Evolutionary conservation across 148 eudicot genomes (phyloP).

Genomic region (Chenopodium formosanum): DNA sequence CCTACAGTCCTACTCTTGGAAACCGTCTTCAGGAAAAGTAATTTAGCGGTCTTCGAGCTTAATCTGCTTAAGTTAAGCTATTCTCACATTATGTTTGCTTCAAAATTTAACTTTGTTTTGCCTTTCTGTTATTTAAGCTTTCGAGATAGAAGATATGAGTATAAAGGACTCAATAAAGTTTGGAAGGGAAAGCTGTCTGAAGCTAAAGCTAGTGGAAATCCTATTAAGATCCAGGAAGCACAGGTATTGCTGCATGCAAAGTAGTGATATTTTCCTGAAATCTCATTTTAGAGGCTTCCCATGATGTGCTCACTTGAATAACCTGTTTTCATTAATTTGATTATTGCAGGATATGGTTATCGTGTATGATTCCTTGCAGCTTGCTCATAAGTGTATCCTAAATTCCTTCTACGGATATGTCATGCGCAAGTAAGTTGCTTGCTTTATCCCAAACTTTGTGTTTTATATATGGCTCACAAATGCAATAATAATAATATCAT

Average conservation of each 20-base stretch:
- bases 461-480: slow-evolving; percentile 11
- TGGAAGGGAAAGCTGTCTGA: slow-evolving; percentile 96
- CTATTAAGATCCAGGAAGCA: slow-evolving; percentile 96
- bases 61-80: background rate
- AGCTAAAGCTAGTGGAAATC: slow-evolving; percentile 91
- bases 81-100: slow-evolving; percentile 9
- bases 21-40: background rate
- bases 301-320: background rate
- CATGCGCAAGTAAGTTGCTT: slow-evolving; percentile 86
- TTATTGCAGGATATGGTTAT: slow-evolving; percentile 89
- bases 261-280: background rate
- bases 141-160: slow-evolving; percentile 98
- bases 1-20: background rate
- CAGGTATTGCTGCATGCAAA: slow-evolving; percentile 47
- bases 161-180: slow-evolving; percentile 94
- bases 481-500: slow-evolving; percentile 2
- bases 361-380: slow-evolving; percentile 98
- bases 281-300: background rate
- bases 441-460: background rate
- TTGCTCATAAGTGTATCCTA: slow-evolving; percentile 97
- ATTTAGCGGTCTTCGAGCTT: background rate
- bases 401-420: slow-evolving; percentile 99
- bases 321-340: background rate
- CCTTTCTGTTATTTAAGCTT: slow-evolving; percentile 51
- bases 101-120: background rate